Evolutionary conservation across 2,329 filamentous ascomycete species (phyloP), one percentile per base, ranked within the genome.

Genomic region (Paradendryphiella salina): DNA sequence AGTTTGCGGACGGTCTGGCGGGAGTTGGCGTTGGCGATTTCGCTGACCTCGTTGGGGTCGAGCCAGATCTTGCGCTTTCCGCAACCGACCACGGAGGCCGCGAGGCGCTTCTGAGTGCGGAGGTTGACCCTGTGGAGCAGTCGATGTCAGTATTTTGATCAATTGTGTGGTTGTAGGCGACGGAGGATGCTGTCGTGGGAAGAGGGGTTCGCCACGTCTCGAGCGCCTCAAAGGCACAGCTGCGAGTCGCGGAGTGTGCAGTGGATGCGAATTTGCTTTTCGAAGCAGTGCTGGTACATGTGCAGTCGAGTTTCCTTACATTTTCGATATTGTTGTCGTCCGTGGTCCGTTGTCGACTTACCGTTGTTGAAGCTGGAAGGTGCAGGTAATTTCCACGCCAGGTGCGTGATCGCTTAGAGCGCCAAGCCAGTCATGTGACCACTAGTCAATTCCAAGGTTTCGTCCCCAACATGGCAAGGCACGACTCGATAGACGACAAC

Each of bases 31-130:
- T 96, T 97, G 84, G 89, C 91, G 84, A 99, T 99, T 83, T 99
- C 94, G 85, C 82, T 94, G 82, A 92, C 86, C 85, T 99, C 94
- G 80, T 95, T 97, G 80, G 94, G 94, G 82, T 99, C 94, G 79
- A 99, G 92, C 94, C 94, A 99, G 83, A 99, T 96, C 90, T 99
- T 99, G 87, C 93, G 90, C 89, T 99, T 88, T 79, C 94, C 94
- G 84, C 90, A 96, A 85, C 91, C 91, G 80, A 96, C 90, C 80
- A 99, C 94, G 81, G 93, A 89, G 77, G 94, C 90, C 80, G 94
- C 94, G 76, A 99, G 92, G 84, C 95, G 93, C 89, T 99, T 99
- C 87, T 99, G 95, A 80, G 94, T 97, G 81, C 88, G 88, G 82
- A 99, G 89, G 80, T 97, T 97, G 89, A 96, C 92, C 94, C 94